These are phyloP conservation scores for Amylocystis lapponica DNA, from an alignment of 768 basidiomycete species.

Conservation along the genomic window DNA sequence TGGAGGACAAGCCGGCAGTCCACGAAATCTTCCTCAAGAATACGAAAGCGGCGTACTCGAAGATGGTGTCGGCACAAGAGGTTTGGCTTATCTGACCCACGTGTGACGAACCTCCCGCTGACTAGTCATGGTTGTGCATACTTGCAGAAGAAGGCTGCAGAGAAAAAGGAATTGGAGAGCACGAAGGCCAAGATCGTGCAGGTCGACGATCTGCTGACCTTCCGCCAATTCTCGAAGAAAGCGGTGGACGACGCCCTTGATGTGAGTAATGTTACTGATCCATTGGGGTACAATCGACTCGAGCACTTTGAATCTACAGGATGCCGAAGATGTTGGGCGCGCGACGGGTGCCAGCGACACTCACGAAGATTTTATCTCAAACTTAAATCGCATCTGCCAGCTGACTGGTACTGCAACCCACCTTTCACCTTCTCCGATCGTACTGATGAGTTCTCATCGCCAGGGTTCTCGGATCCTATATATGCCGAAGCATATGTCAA, in stretches of 20 bases:
- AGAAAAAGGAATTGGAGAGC: slow-evolving; percentile 82
- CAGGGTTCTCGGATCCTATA: slow-evolving; percentile 96
- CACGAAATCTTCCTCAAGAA: slow-evolving; percentile 77
- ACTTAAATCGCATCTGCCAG: slow-evolving; percentile 88
- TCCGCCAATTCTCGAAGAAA: slow-evolving; percentile 96
- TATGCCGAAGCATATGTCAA: slow-evolving; percentile 98
- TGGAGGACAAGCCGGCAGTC: slow-evolving; percentile 50
- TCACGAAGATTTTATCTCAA: slow-evolving; percentile 91
- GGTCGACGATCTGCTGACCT: slow-evolving; percentile 87
- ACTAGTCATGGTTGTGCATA: background rate
- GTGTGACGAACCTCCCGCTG: too few species aligned
- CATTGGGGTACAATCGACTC: background rate
- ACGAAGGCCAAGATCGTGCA: slow-evolving; percentile 69
- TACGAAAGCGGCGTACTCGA: slow-evolving; percentile 86
- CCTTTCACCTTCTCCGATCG: background rate
- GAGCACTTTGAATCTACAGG: slow-evolving; percentile 39
- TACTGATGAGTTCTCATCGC: slow-evolving; percentile 1
- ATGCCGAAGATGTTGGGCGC: slow-evolving; percentile 80
- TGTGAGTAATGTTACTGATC: slow-evolving; percentile 33
- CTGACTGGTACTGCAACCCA: slow-evolving; percentile 63
- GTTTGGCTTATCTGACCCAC: slow-evolving; percentile 31
- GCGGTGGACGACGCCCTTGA: slow-evolving; percentile 73
- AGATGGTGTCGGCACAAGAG: slow-evolving; percentile 96
- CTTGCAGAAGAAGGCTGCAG: slow-evolving; percentile 75
- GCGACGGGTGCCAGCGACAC: slow-evolving; percentile 84